Conservation (phyloP, 148 eudicot genomes). For the Rhododendron vialii region DNA sequence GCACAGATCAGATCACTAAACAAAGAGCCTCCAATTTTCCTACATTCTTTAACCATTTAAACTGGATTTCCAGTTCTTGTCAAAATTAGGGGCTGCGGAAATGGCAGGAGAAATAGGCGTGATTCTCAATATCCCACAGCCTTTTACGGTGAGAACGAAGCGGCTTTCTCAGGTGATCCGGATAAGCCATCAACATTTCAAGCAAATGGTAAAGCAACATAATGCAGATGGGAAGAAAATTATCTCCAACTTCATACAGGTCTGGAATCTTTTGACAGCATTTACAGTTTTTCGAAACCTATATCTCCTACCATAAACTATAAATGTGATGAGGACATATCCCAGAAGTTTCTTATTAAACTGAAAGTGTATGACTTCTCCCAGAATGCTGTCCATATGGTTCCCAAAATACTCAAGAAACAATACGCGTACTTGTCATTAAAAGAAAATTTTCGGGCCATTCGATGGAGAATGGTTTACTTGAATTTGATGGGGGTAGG, state of each 20-base stretch:
- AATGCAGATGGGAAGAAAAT: constrained; percentile 34
- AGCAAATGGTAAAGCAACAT: constrained; percentile 42
- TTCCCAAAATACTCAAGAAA: neutral
- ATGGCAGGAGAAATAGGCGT: constrained; percentile 30
- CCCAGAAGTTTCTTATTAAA: neutral
- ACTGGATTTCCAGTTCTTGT: constrained; percentile 31
- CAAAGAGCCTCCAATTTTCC: neutral
- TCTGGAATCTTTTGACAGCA: neutral
- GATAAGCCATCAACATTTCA: constrained; percentile 50
- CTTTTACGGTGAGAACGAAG: constrained; percentile 54
- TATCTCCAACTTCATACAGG: constrained; percentile 46
- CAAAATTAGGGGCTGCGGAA: constrained; percentile 25
- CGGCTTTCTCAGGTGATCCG: constrained; percentile 56
- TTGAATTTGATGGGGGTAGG: neutral
- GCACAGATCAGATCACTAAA: neutral
- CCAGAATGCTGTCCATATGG: neutral
- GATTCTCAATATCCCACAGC: constrained; percentile 32
- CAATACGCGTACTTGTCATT: neutral
- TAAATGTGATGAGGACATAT: neutral
- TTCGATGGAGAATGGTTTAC: neutral
- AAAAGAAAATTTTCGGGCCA: neutral
- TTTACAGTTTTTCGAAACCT: neutral
- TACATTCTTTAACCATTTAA: constrained; percentile 9
- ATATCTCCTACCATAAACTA: neutral
- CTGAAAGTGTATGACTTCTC: neutral